Conservation (phyloP, 257 asterid genomes). For the Solanum bulbocastanum region DNA sequence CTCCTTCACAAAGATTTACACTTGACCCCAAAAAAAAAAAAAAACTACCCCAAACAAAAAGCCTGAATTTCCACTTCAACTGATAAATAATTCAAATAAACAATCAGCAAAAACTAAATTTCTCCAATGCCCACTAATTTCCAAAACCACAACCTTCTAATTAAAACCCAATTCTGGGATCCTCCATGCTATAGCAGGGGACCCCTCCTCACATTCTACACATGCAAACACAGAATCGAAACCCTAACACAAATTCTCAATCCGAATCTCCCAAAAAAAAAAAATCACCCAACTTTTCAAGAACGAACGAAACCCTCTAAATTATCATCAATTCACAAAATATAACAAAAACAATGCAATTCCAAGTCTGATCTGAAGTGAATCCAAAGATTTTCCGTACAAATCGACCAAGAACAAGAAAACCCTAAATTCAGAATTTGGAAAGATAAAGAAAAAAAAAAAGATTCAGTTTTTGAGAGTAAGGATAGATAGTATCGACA, state of each 20-base stretch:
- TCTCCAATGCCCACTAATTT: background rate
- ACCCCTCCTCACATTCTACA: constrained; percentile 14
- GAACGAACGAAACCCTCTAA: background rate
- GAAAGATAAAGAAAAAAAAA: background rate
- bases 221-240: constrained; percentile 17
- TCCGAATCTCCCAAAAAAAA: background rate
- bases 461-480: background rate
- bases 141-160: background rate
- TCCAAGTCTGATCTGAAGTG: constrained; percentile 8
- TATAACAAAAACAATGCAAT: background rate
- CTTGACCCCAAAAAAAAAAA: background rate
- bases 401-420: background rate
- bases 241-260: constrained; percentile 10
- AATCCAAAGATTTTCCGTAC: background rate
- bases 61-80: background rate
- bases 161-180: constrained; percentile 4
- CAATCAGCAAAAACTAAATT: background rate
- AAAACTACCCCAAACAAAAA: background rate
- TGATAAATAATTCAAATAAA: background rate
- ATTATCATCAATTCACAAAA: background rate
- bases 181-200: constrained; percentile 30
- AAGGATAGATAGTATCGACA: constrained; percentile 3
- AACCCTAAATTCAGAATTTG: constrained; percentile 6
- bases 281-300: background rate
- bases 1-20: constrained; percentile 8